Evolutionary conservation across 2,329 filamentous ascomycete genomes (phyloP), one percentile per base, ranked within the genome.

Genomic region (Achaetomium macrosporum): DNA sequence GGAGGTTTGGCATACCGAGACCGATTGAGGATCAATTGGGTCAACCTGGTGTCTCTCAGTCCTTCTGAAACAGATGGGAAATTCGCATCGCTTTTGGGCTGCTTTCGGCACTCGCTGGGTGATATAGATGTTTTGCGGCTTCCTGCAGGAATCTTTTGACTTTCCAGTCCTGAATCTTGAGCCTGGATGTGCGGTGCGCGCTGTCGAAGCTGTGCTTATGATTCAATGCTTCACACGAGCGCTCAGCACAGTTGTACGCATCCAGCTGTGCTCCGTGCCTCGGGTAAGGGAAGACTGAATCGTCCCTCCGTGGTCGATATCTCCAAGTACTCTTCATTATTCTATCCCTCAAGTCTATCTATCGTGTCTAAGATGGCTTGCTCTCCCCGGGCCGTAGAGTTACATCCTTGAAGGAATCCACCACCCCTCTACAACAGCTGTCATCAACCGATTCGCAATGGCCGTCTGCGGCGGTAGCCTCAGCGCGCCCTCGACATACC

Each of bases 371-470:
- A 41, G 5, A n/a, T 4, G 3, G 10, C 19, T 11, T 36, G 2
- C 25, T 25, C 17, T 7, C 19, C 10, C 12, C 40, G 25, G 7
- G 7, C 25, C 25, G 25, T 25, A 25, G 25, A 25, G 7, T 19
- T 48, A 80, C 10, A 79, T 79, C 68, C 81, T 85, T 55, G 77
- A 62, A 2, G 73, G 75, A 11, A 75, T 76, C 55, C 88, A 72
- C 66, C 88, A 93, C 0, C 90, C 90, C 47, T 84, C 82, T 0
- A 85, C 80, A 13, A 96, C 90, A 1, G 90, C 89, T 48, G 76
- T 78, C 62, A 99, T 83, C 65, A 97, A 71, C 67, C 91, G 87
- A 69, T 97, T 88, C 15, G 93, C 93, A 77, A 99, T 97, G 1
- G 93, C 92, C 35, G 90, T 95, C 54, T 77, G 73, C 2, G 90